Evolutionary conservation across 805 yeast genomes (phyloP).

Genomic region (Lipomyces spencermartinsiae): DNA sequence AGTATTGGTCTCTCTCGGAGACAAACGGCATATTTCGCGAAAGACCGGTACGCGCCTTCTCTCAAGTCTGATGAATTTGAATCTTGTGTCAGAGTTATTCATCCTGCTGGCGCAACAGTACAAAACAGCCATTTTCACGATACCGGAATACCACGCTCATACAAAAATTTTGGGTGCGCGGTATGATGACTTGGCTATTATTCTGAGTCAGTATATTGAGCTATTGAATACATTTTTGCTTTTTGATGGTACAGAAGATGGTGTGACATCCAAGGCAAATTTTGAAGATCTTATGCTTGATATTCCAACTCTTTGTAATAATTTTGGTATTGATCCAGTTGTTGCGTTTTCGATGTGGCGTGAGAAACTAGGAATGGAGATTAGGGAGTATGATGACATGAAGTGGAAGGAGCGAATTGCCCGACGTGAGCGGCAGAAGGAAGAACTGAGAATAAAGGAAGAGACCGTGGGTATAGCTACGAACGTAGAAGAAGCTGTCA

Average conservation of each 20-base stretch:
- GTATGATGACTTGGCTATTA: slow-evolving; percentile 71
- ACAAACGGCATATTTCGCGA: slow-evolving; percentile 56
- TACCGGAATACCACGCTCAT: slow-evolving; percentile 49
- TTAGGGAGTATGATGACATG: slow-evolving; percentile 40
- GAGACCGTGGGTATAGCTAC: not conserved
- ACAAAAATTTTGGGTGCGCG: slow-evolving; percentile 74
- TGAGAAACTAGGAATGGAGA: slow-evolving; percentile 44
- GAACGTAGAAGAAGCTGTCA: slow-evolving; percentile 8
- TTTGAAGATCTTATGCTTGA: slow-evolving; percentile 30
- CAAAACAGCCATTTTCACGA: slow-evolving; percentile 48
- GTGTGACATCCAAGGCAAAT: slow-evolving; percentile 3
- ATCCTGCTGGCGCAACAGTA: slow-evolving; percentile 61
- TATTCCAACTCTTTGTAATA: slow-evolving; percentile 38
- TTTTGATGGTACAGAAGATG: slow-evolving; percentile 35
- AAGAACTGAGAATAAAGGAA: slow-evolving; percentile 20
- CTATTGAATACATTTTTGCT: slow-evolving; percentile 60
- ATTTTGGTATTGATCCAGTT: slow-evolving; percentile 46
- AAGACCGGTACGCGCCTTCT: slow-evolving; percentile 61
- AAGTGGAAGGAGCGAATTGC: slow-evolving; percentile 17
- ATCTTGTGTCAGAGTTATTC: slow-evolving; percentile 66
- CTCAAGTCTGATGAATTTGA: slow-evolving; percentile 50
- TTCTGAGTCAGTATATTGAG: slow-evolving; percentile 70
- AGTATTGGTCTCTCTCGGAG: slow-evolving; percentile 55
- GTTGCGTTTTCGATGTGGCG: slow-evolving; percentile 88
- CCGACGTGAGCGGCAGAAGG: slow-evolving; percentile 38